Percentiles rank a stretch among this genome's conserved stretches.
phyloP scores from a whole-genome alignment of 345 rosid genomes.

The Camelina hispida region DNA sequence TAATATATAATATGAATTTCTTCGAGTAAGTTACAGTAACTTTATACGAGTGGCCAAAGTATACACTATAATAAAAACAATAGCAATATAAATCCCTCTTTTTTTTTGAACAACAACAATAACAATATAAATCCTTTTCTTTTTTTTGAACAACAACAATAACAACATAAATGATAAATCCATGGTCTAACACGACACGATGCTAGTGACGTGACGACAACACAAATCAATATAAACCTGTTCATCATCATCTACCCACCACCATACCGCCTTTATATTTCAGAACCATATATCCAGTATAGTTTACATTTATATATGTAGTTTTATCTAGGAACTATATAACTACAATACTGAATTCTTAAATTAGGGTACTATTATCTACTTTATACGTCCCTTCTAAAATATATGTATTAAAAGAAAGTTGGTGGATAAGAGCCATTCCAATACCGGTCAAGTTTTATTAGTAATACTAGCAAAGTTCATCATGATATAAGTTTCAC shows the following conservation, averaged over 20 bases:
- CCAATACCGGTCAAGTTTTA: background rate
- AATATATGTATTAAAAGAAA: too few species aligned
- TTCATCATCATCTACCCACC: constrained; percentile 1
- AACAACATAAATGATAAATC: background rate
- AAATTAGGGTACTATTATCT: background rate
- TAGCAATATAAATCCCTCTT: too few species aligned
- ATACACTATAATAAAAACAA: background rate
- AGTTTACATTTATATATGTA: background rate
- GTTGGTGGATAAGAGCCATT: too few species aligned
- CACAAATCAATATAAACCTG: background rate
- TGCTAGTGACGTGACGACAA: constrained; percentile 5
- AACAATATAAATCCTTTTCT: too few species aligned
- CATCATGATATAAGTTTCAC: background rate
- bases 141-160: background rate
- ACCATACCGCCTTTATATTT: constrained; percentile 4
- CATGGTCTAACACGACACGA: constrained; percentile 11
- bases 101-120: background rate
- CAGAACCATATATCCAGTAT: constrained; percentile 6
- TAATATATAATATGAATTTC: background rate
- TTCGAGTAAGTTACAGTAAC: background rate
- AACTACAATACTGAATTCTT: background rate
- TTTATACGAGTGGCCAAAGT: background rate
- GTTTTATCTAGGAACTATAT: background rate
- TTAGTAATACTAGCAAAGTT: background rate
- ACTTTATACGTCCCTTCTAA: too few species aligned